Evolutionary conservation across 2,329 filamentous ascomycete genomes (phyloP), one percentile per base, ranked within the genome.

Genomic region (Aspergillus brunneoviolaceus): DNA sequence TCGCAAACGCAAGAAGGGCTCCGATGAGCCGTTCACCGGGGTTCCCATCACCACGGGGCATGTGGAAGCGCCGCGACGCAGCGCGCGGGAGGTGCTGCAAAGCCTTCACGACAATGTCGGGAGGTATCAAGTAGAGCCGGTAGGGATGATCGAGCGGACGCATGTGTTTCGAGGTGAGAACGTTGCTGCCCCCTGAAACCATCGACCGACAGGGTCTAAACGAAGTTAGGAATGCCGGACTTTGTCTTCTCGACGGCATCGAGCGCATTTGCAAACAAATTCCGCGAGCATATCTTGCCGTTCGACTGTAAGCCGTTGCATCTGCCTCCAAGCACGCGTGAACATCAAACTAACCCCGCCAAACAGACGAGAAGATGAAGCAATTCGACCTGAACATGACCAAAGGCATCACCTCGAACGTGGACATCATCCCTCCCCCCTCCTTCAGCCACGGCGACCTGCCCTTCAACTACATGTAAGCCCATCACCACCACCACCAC

Each of bases 1-100:
- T 3, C 85, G 92, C 61, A 96, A 90, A 76, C 85, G 93, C 60
- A 96, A 93, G 78, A 83, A 88, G 67, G 92, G 91, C n/a, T 87
- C 86, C 5, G 74, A 87, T 58, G 88, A 82, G 4, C 87, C 89
- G 0, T 94, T 87, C 70, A 76, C 81, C 47, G 81, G 81, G 3
- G 76, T 80, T 54, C 39, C 76, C 5, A 70, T 78, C 12, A 63
- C 76, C 16, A 51, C 71, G 2, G 69, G 62, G 49, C 35, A 58
- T 33, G 57, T 56, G 50, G 52, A 59, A 42, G 55, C 65, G 9
- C 58, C 63, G 42, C 65, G 69, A 54, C 68, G 60, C 31, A 69
- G 61, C 42, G 68, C 72, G 11, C 68, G 64, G 31, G 65, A 74
- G 49, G 53, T 71, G 52, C 48, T 74, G 52, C 69, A 62, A 57